A percentile compares a stretch with the other conserved stretches of the same genome.
These are phyloP conservation scores for Ogataea pini DNA, from an alignment of 805 yeast genomes.

Conservation along the genomic window DNA sequence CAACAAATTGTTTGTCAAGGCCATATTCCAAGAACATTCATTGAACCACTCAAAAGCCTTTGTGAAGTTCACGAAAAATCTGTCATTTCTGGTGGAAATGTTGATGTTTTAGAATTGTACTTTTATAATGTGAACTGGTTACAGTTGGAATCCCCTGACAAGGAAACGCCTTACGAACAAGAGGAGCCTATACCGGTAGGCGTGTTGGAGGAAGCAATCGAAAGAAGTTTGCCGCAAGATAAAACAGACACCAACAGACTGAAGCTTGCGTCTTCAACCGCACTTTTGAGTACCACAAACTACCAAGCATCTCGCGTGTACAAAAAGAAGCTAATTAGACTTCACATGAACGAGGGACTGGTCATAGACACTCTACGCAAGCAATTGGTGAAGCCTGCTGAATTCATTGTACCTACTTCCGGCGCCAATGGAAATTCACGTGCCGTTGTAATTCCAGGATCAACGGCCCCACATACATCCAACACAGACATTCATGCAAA, in stretches of 20 bases:
- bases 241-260: neutral
- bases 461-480: conserved; percentile 3
- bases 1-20: conserved; percentile 65
- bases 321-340: conserved; percentile 22
- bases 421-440: neutral
- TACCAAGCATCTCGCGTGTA: conserved; percentile 15
- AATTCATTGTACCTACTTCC: conserved; percentile 19
- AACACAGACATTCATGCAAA: neutral
- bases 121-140: conserved; percentile 72
- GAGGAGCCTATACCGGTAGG: conserved; percentile 8
- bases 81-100: conserved; percentile 41
- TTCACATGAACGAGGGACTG: conserved; percentile 30
- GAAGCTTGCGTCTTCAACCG: conserved; percentile 3
- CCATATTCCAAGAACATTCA: conserved; percentile 44
- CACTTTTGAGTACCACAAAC: conserved; percentile 26
- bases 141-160: conserved; percentile 33
- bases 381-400: conserved; percentile 31
- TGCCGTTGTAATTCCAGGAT: conserved; percentile 3
- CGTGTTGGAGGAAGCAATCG: conserved; percentile 27
- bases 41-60: conserved; percentile 43
- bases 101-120: conserved; percentile 55
- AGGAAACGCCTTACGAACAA: conserved; percentile 13
- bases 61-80: conserved; percentile 48
- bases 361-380: conserved; percentile 36
- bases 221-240: conserved; percentile 1